These are phyloP conservation scores for Sarocladium oryzae DNA, from an alignment of 2,329 filamentous ascomycete genomes.

Conservation along the genomic window DNA sequence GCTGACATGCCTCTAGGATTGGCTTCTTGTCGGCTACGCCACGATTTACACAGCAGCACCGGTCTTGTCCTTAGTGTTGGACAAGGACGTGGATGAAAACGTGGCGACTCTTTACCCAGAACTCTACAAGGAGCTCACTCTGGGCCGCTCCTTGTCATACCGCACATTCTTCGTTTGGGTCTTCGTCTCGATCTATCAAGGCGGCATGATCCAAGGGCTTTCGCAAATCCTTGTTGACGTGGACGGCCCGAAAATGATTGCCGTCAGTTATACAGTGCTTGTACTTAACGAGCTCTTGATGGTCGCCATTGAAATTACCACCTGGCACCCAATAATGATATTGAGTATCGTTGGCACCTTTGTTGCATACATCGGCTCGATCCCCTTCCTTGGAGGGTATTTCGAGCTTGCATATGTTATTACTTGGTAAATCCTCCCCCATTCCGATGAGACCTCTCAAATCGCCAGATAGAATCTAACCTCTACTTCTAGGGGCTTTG, in stretches of 20 bases:
- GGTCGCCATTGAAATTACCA: conserved; percentile 94
- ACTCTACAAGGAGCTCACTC: conserved; percentile 94
- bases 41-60: conserved; percentile 93
- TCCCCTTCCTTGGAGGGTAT: conserved; percentile 85
- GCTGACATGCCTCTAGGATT: conserved; percentile 51
- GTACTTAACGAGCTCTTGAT: conserved; percentile 93
- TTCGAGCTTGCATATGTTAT: conserved; percentile 79
- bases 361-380: conserved; percentile 68
- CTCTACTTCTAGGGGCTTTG: conserved; percentile 56
- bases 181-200: conserved; percentile 89
- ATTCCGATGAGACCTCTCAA: neutral
- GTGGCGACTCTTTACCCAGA: conserved; percentile 94
- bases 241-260: conserved; percentile 70
- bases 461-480: too few species aligned
- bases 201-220: conserved; percentile 90
- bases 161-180: conserved; percentile 97
- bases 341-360: conserved; percentile 76
- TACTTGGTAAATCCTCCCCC: conserved; percentile 42
- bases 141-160: conserved; percentile 80
- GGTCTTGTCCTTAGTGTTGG: conserved; percentile 87
- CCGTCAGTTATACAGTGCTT: conserved; percentile 85
- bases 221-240: conserved; percentile 80
- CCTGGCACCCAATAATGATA: conserved; percentile 94
- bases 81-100: conserved; percentile 90
- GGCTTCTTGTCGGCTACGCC: conserved; percentile 93